Base-by-base conservation (phyloP, 1,284 basidiomycete genomes). In the Rhodotorula sp. region DNA sequence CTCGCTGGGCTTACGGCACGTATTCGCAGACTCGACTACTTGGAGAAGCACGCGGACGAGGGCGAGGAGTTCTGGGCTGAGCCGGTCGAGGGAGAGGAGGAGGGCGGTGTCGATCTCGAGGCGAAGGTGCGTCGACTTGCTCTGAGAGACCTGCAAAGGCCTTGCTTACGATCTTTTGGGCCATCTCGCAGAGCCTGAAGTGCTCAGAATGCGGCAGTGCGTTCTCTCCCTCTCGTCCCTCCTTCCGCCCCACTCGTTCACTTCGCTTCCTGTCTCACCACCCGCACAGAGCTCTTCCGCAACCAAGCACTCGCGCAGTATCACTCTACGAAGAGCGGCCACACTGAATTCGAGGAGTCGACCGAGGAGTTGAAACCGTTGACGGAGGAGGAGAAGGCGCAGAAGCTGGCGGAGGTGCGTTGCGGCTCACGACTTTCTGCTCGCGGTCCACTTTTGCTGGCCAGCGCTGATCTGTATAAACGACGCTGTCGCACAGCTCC, bases 351-450 rank as follows among this genome's bases (percentile, higher is more conserved):
- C 47, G 76, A 77, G 47, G 73, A 99, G 80, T 94, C 91, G 8
- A 91, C 88, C 0, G 94, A 98, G 78, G 94, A 96, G 89, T 87
- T 94, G 79, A 92, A 90, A 79, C 94, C 95, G 0, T 81, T 98
- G 62, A 98, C 94, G 0, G 93, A 97, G 80, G 93, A 97, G 77
- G 93, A 99, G 80, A 96, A 90, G 84, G 86, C 87, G 72, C 84
- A 87, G 72, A 91, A 88, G 78, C 85, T 98, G 0, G 86, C 83
- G 1, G 93, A 97, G 73, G 72, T 82, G 34, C 40, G 48, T 30
- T 20, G 5, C 50, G 9, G 5, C 10, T 2, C 50, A 7, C 26
- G 18, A 20, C 13, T 20, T 15, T 30, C 28, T 34, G 44, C 60
- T 31, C 9, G 16, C 6, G 30, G 26, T 2, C 7, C 26, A 18